Conservation (phyloP, 257 asterid genomes). For the Solanum sejunctum region DNA sequence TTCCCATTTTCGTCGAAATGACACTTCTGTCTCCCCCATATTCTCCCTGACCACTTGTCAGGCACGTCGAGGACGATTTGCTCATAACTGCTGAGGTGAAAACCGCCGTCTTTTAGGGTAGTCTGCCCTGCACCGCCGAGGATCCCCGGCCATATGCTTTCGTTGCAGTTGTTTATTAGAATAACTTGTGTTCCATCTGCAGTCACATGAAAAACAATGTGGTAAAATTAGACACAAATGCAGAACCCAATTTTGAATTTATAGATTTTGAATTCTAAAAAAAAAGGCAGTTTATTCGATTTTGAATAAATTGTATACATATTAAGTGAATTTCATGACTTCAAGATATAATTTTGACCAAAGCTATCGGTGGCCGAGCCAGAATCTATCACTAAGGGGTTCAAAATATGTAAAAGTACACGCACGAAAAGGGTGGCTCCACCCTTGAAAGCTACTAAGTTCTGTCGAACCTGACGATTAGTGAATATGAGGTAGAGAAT, state of each 20-base stretch:
- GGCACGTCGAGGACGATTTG: conserved; percentile 53
- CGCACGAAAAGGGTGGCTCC: too few species aligned
- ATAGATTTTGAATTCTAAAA: neutral
- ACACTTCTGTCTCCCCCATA: conserved; percentile 79
- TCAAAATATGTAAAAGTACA: too few species aligned
- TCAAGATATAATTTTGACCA: neutral
- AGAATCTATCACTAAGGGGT: too few species aligned
- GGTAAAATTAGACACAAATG: neutral
- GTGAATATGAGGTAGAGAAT: neutral
- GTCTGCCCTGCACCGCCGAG: conserved; percentile 69
- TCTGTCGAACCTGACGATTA: neutral
- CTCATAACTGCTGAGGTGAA: conserved; percentile 42
- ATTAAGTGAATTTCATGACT: neutral
- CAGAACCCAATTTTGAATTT: neutral
- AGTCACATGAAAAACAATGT: neutral
- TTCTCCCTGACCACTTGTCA: conserved; percentile 81
- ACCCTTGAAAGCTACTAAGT: neutral
- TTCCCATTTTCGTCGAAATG: conserved; percentile 31
- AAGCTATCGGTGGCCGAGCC: neutral
- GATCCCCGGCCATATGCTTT: conserved; percentile 84
- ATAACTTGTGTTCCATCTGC: conserved; percentile 75
- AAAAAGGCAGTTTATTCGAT: neutral
- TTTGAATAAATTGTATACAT: neutral
- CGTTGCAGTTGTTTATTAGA: conserved; percentile 77
- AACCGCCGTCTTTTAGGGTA: conserved; percentile 56